Percentiles rank a stretch among this genome's conserved stretches.
phyloP scores from a whole-genome alignment of 2,329 filamentous ascomycete genomes.

The Ilyonectria robusta region DNA sequence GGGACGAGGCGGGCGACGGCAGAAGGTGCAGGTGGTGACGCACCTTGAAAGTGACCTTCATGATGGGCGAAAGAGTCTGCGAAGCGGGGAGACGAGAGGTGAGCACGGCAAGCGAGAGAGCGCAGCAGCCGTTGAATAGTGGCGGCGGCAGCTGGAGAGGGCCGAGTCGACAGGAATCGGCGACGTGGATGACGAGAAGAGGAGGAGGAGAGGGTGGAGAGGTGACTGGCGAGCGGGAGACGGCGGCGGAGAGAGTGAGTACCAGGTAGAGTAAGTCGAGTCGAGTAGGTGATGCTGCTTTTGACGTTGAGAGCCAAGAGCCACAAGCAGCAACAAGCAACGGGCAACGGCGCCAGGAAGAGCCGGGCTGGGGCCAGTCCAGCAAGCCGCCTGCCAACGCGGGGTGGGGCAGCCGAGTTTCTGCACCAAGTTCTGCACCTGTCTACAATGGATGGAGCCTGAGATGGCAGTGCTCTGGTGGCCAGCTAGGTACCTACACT shows the following conservation, averaged over 20 bases:
- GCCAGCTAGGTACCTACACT: too few relatives aligned
- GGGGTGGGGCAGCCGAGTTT: slow-evolving; percentile 3
- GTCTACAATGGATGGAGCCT: neutral
- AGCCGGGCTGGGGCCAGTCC: slow-evolving; percentile 8
- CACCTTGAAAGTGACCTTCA: slow-evolving; percentile 80
- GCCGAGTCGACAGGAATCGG: slow-evolving; percentile 8
- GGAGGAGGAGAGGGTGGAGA: slow-evolving; percentile 24
- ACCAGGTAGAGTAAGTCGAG: slow-evolving; percentile 5
- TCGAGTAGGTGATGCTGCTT: slow-evolving; percentile 27
- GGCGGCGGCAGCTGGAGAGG: slow-evolving; percentile 18
- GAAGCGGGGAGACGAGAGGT: slow-evolving; percentile 39
- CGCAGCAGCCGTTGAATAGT: slow-evolving; percentile 18
- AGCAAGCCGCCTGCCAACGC: neutral
- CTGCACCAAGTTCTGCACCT: neutral
- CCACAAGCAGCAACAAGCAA: slow-evolving; percentile 18
- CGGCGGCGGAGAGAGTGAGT: slow-evolving; percentile 36
- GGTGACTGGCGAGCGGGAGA: slow-evolving; percentile 36
- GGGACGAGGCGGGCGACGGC: slow-evolving; percentile 3
- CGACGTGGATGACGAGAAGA: slow-evolving; percentile 13
- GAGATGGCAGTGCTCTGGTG: too few relatives aligned
- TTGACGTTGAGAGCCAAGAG: slow-evolving; percentile 23
- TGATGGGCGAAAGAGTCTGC: slow-evolving; percentile 62
- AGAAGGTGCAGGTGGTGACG: slow-evolving; percentile 44
- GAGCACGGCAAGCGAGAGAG: slow-evolving; percentile 20
- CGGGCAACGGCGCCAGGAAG: slow-evolving; percentile 16